Conservation (phyloP, 176 grass and related monocot species). For the Musa acuminata region DNA sequence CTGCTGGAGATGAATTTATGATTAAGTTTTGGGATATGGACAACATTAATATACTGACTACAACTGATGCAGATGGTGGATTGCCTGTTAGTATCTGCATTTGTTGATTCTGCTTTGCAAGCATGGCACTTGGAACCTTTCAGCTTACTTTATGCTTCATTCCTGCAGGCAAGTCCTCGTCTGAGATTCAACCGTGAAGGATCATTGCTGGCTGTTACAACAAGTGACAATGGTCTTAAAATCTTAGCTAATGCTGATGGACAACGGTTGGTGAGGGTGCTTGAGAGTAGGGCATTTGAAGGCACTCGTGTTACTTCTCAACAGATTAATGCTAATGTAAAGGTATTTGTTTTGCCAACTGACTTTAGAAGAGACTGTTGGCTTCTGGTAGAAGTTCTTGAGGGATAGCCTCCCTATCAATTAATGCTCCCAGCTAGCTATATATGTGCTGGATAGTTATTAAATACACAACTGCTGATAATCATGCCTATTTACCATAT, state of each 20-base stretch:
- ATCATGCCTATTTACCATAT: too few relatives aligned
- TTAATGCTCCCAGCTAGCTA: too few relatives aligned
- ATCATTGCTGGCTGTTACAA: conserved; percentile 88
- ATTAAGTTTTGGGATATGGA: conserved; percentile 99
- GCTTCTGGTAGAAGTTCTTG: too few relatives aligned
- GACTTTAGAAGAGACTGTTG: too few relatives aligned
- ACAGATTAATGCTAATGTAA: conserved; percentile 80
- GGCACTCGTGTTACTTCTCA: conserved; percentile 62
- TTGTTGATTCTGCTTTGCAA: neutral
- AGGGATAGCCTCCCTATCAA: too few relatives aligned
- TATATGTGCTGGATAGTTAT: too few relatives aligned
- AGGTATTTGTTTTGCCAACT: neutral
- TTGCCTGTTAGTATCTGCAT: conserved; percentile 55
- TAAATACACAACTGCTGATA: too few relatives aligned
- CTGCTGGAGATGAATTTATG: conserved; percentile 94
- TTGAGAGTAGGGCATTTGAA: conserved; percentile 85
- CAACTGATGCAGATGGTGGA: conserved; percentile 74
- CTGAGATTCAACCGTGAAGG: conserved; percentile 98
- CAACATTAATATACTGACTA: conserved; percentile 69
- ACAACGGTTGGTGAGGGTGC: conserved; percentile 79
- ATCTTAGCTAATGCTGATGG: conserved; percentile 95
- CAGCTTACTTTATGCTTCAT: conserved; percentile 9
- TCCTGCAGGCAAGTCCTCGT: conserved; percentile 67
- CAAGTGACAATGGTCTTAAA: conserved; percentile 92
- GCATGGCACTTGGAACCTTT: conserved; percentile 1